These are phyloP conservation scores for Groenewaldozyma auringiensis DNA, from an alignment of 1,139 yeast genomes.

Conservation along the genomic window DNA sequence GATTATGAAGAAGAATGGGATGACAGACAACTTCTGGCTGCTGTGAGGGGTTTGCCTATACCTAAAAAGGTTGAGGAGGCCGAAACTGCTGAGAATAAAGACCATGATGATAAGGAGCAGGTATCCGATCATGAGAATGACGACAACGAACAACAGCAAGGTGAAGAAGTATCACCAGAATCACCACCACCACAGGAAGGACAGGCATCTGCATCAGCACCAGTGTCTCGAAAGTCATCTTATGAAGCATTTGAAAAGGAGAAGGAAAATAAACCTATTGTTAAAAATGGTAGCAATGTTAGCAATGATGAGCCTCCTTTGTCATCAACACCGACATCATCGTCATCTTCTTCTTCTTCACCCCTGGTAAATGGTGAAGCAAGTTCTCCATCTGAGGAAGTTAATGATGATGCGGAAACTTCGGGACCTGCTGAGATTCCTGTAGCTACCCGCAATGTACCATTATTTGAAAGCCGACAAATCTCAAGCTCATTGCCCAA, in stretches of 20 bases:
- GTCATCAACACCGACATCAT: too few relatives aligned
- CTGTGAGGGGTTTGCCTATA: slow-evolving; percentile 35
- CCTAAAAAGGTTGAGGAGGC: slow-evolving; percentile 11
- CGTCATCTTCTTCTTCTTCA: too few relatives aligned
- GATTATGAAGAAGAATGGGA: slow-evolving; percentile 73
- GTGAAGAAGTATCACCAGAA: neutral
- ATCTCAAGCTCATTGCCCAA: neutral
- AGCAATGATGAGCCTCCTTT: neutral
- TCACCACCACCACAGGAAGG: neutral
- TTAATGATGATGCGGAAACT: neutral
- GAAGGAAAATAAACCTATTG: neutral
- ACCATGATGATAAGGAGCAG: neutral
- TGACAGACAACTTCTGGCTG: slow-evolving; percentile 56
- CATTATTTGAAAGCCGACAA: neutral
- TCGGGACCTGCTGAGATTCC: too few relatives aligned
- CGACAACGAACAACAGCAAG: neutral
- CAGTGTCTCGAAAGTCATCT: neutral
- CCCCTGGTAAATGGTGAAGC: neutral
- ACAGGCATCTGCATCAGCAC: neutral
- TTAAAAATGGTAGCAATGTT: too few relatives aligned
- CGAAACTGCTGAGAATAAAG: neutral
- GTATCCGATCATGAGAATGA: neutral
- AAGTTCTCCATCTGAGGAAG: neutral
- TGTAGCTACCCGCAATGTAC: neutral
- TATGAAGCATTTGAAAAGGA: neutral